These are phyloP conservation scores for Talaromyces amestolkiae DNA, from an alignment of 2,329 filamentous ascomycete species.

Conservation along the genomic window DNA sequence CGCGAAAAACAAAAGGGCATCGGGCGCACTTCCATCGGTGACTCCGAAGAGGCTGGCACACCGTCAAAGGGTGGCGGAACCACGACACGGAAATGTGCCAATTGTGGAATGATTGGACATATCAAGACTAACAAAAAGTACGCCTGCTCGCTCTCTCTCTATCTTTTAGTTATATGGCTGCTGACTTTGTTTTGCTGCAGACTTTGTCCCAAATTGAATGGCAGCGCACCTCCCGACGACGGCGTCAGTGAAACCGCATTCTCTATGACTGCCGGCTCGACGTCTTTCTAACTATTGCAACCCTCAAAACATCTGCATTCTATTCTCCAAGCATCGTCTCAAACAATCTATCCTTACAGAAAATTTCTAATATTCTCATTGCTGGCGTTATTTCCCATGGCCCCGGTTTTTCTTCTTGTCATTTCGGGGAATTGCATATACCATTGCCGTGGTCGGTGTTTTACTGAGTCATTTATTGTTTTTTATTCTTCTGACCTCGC, in stretches of 20 bases:
- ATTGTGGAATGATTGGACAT: slow-evolving; percentile 93
- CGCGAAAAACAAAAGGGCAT: slow-evolving; percentile 83
- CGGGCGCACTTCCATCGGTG: slow-evolving; percentile 46
- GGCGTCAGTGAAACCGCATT: slow-evolving; percentile 48
- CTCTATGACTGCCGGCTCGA: slow-evolving; percentile 44
- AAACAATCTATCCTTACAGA: neutral
- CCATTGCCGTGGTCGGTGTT: slow-evolving; percentile 1
- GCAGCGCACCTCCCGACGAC: slow-evolving; percentile 65
- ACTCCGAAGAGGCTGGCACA: slow-evolving; percentile 41
- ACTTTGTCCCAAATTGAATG: slow-evolving; percentile 81
- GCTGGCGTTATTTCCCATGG: neutral
- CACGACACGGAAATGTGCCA: slow-evolving; percentile 84
- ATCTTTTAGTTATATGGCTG: neutral
- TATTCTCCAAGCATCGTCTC: neutral
- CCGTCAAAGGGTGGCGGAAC: slow-evolving; percentile 62
- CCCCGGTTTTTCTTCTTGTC: neutral
- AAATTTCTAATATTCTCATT: neutral
- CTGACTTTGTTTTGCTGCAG: slow-evolving; percentile 44
- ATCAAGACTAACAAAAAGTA: slow-evolving; percentile 99
- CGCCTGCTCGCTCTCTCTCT: slow-evolving; percentile 10
- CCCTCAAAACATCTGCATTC: neutral
- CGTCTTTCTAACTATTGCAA: slow-evolving; percentile 19
- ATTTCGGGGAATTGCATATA: slow-evolving; percentile 1
- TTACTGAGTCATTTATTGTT: slow-evolving; percentile 15
- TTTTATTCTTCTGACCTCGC: slow-evolving; percentile 18